Evolutionary conservation across 129 eudicot species (phyloP).

Genomic region (Deinandra increscens): DNA sequence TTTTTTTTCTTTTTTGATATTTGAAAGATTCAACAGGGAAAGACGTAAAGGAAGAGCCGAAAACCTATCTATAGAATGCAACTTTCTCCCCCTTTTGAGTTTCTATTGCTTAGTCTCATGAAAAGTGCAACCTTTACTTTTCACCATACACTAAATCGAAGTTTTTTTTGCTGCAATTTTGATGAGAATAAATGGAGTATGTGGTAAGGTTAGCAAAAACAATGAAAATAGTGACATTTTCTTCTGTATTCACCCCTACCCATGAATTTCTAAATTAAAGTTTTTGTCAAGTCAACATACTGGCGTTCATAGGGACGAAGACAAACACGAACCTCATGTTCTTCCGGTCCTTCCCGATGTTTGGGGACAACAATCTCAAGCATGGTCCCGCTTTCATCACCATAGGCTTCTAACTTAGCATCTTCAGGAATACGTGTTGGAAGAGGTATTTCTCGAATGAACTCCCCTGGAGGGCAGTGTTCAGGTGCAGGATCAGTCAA

Average conservation of each 20-base stretch:
- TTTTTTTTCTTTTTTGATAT: neutral
- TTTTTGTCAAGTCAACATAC: conserved; percentile 59
- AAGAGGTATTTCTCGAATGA: conserved; percentile 64
- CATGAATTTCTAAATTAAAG: conserved; percentile 37
- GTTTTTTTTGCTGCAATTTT: conserved; percentile 26
- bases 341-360: conserved; percentile 73
- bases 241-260: conserved; percentile 24
- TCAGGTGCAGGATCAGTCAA: conserved; percentile 74
- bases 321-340: conserved; percentile 80
- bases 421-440: conserved; percentile 82
- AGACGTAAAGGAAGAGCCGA: neutral
- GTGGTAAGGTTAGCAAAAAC: conserved; percentile 37
- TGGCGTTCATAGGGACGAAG: conserved; percentile 67
- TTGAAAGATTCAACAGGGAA: conserved; percentile 25
- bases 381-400: conserved; percentile 72
- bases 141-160: conserved; percentile 20
- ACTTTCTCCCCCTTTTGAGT: conserved; percentile 23
- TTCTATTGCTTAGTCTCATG: conserved; percentile 28
- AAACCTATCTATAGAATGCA: conserved; percentile 33
- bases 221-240: conserved; percentile 22
- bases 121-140: conserved; percentile 26
- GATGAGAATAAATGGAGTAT: conserved; percentile 16
- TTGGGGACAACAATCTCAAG: conserved; percentile 82
- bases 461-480: conserved; percentile 87
- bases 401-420: conserved; percentile 75